These are phyloP conservation scores for Crithidia acanthocephali DNA, from an alignment of 208 protist species.

Conservation along the genomic window DNA sequence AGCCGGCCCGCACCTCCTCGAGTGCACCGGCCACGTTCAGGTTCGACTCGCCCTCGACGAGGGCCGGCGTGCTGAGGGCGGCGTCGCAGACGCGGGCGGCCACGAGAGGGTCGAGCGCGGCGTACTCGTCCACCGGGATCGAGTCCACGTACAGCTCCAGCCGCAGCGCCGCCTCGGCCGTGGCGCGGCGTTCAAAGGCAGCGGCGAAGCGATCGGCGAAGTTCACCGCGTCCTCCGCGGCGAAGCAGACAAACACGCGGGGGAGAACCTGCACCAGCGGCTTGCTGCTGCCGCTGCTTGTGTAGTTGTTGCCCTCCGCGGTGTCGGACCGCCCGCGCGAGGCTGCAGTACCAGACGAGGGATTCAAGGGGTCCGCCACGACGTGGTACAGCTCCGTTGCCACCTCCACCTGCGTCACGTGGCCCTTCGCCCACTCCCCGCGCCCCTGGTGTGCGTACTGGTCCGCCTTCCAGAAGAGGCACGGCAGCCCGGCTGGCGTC, in stretches of 20 bases:
- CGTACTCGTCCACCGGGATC: constrained; percentile 95
- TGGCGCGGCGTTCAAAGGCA: constrained; percentile 72
- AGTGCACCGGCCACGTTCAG: constrained; percentile 68
- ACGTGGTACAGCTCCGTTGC: constrained; percentile 26
- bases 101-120: constrained; percentile 69
- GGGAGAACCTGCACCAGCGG: constrained; percentile 34
- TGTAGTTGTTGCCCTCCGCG: background rate
- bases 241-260: constrained; percentile 92
- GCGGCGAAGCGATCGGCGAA: constrained; percentile 91
- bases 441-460: constrained; percentile 21
- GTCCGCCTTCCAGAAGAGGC: constrained; percentile 39
- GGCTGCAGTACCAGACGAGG: background rate
- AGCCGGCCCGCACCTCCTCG: constrained; percentile 88
- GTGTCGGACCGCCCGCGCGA: background rate
- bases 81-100: constrained; percentile 63
- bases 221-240: constrained; percentile 90
- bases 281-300: background rate
- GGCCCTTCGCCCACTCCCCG: constrained; percentile 22
- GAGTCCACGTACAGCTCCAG: constrained; percentile 94
- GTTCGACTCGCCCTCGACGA: constrained; percentile 77
- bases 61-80: constrained; percentile 71
- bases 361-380: background rate
- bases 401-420: constrained; percentile 35
- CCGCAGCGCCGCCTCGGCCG: constrained; percentile 82
- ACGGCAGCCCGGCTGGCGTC: constrained; percentile 46